Evolutionary conservation across 495 filamentous ascomycete species (phyloP), one percentile per base, ranked within the genome.

Genomic region (Amorphotheca resinae): DNA sequence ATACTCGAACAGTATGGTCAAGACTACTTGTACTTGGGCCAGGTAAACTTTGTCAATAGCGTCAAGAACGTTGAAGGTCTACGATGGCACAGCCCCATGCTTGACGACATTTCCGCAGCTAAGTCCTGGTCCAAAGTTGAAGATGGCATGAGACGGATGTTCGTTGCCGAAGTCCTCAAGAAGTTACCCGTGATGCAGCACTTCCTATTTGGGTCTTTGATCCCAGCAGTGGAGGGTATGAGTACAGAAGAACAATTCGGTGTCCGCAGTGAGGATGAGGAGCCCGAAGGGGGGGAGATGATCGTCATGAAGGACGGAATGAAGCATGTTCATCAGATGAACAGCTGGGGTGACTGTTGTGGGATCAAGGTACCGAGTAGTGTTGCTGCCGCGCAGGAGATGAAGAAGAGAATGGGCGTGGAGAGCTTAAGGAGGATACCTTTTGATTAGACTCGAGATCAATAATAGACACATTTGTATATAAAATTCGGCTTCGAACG

Each of bases 181-280:
- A 99, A 99, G 64, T 59, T 96, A 41, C 93, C 93, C 5, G 91
- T 99, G 31, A 95, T 95, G 80, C 91, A 99, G 58, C 93, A 99
- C 59, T 96, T 99, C 56, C 57, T 93, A 21, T 99, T 99, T 60
- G 91, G 93, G 12, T 68, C 69, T 8, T 64, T 98, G 30, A 65
- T 99, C 2, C 80, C 85, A 1, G 84, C 88, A 2, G 74, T 63
- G 2, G 74, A 85, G 43, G 84, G 76, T 1, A 95, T 96, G 91
- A 80, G 77, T 32, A 68, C 64, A 28, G 73, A 73, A 48, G 67
- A 67, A 11, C 65, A 69, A 22, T 59, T 50, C 0, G 64, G 59
- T 7, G 44, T 60, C 9, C 63, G 49, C 11, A 61, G 68, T 41
- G 63, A 63, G 16, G 67, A 70, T 6, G 73, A 72, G 16, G 70